phyloP scores from a whole-genome alignment of 306 rosid genomes.

The Arachis stenosperma region DNA sequence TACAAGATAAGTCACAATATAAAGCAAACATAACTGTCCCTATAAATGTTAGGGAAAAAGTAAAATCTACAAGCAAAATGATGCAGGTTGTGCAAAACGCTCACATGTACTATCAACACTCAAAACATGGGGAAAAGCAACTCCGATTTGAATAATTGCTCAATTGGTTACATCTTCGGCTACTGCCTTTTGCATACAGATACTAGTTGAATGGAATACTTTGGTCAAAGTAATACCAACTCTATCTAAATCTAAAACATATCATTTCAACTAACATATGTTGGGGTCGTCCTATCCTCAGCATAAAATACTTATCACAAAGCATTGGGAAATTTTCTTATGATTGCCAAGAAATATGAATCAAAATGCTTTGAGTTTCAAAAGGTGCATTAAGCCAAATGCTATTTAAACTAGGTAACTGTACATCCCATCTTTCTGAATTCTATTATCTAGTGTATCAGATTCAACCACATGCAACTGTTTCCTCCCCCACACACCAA shows the following conservation, averaged over 20 bases:
- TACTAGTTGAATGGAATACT: background rate
- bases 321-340: conserved; percentile 4
- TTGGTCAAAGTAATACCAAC: conserved; percentile 15
- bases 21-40: conserved; percentile 15
- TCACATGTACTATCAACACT: background rate
- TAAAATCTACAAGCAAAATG: conserved; percentile 29
- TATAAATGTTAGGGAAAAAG: background rate
- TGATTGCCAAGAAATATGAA: conserved; percentile 1
- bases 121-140: conserved; percentile 16
- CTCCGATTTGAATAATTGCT: conserved; percentile 1
- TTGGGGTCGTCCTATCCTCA: background rate
- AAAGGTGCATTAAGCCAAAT: background rate
- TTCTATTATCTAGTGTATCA: conserved; percentile 9
- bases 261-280: conserved; percentile 7
- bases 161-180: conserved; percentile 11
- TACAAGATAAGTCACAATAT: conserved; percentile 22
- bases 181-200: background rate
- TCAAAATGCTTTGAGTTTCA: background rate
- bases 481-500: no score
- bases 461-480: background rate
- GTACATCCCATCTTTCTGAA: background rate
- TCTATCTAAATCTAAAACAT: conserved; percentile 19
- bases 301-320: background rate
- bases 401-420: background rate
- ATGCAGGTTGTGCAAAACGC: background rate